Base-by-base conservation (phyloP, 805 yeast genomes). In the Huiozyma naganishii region DNA sequence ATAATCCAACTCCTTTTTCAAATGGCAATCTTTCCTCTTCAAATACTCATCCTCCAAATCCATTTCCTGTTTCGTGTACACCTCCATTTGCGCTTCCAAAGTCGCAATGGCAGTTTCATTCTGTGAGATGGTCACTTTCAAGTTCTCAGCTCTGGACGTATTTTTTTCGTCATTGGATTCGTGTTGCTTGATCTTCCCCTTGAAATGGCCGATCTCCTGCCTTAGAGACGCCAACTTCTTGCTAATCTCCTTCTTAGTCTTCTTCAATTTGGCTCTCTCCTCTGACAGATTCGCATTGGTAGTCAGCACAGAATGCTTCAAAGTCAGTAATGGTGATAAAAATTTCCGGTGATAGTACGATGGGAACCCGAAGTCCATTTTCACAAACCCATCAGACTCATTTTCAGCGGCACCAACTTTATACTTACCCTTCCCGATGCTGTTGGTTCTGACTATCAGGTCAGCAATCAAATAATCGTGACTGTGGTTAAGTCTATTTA, bases 221-320 rank as follows among this genome's bases (percentile, higher is more conserved):
- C 77, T 71, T 43, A 77, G 59, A 0, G 75, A 56, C 9, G 68
- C 60, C 9, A 79, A 59, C 43, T 72, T 71, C 51, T 79, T 80
- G 42, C 74, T 66, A 53, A 77, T 70, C 45, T 80, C 87, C 40
- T 73, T 73, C 49, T 76, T 73, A 40, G 72, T 58, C 43, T 76
- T 76, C 57, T 78, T 80, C 51, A 79, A 52, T 44, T 73, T 74
- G n/a, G 65, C 53, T 52, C 74, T 73, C 50, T 79, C 85, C 40
- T 77, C 75, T 6, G 71, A 69, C 37, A 80, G 65, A 35, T 76
- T 75, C 27, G 75, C 74, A 49, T 77, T 76, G 0, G 86, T 79
- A 0, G 86, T 78, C 32, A 77, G 69, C 32, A 80, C 73, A 17
- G 83, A 77, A 51, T 77, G 80, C 50, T 80, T 76, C 35, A 81